Percentiles rank a stretch among this genome's conserved stretches.
Evolutionary conservation across 176 grass and related monocot genomes (phyloP).

Genomic region (Triticum turgidum): DNA sequence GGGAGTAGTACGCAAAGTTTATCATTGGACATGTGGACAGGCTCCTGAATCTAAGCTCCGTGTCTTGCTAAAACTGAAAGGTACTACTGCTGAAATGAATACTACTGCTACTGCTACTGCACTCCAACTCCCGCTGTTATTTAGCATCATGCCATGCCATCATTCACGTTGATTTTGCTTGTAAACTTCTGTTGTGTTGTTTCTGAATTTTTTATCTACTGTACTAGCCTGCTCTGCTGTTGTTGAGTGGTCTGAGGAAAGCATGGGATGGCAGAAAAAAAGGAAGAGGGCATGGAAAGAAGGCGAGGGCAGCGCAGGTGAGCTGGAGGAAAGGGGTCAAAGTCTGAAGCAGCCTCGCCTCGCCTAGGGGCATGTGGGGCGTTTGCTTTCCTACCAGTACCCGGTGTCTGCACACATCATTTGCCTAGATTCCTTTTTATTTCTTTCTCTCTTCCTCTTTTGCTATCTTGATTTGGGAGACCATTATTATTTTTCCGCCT

Average conservation of each 20-base stretch:
- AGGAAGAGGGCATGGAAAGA: neutral
- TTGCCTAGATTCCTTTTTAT: neutral
- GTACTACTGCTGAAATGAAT: conserved; percentile 16
- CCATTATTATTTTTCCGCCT: neutral
- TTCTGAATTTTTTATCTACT: neutral
- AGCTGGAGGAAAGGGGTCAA: conserved; percentile 62
- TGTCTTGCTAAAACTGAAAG: conserved; percentile 24
- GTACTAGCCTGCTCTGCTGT: neutral
- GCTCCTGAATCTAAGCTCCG: conserved; percentile 38
- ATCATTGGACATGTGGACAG: conserved; percentile 30
- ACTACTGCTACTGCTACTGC: too few species aligned
- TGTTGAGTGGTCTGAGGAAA: conserved; percentile 36
- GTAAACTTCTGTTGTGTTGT: neutral
- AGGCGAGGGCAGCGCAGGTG: conserved; percentile 40
- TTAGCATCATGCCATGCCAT: neutral
- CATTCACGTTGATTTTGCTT: neutral
- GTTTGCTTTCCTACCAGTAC: conserved; percentile 52
- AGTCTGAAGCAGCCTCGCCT: conserved; percentile 37
- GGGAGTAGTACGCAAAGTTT: neutral
- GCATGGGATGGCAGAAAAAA: neutral
- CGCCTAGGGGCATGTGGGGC: conserved; percentile 40
- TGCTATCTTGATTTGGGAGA: neutral
- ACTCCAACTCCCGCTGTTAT: neutral
- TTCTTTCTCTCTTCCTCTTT: neutral
- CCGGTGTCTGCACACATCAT: conserved; percentile 40